phyloP scores from a whole-genome alignment of 768 basidiomycete species.

The Tricholoma sp. region DNA sequence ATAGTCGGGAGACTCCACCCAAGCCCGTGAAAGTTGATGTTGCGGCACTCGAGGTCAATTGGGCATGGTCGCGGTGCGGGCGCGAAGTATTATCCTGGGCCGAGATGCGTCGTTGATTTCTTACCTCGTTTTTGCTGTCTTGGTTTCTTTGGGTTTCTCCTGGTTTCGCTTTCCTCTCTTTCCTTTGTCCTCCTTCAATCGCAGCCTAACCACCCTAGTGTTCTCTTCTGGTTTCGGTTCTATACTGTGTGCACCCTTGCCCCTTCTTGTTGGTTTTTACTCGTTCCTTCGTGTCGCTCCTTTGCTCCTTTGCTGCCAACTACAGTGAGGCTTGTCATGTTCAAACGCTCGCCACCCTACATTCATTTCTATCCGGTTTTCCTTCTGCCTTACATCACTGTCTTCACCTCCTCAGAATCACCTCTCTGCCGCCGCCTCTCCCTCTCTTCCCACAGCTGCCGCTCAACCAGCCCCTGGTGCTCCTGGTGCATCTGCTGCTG shows the following conservation, averaged over 20 bases:
- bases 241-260: neutral
- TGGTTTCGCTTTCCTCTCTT: neutral
- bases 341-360: neutral
- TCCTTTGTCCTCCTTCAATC: neutral
- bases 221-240: neutral
- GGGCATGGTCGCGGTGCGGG: neutral
- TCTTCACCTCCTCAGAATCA: neutral
- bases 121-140: neutral
- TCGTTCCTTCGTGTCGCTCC: neutral
- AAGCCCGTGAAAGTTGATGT: neutral
- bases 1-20: slow-evolving; percentile 39
- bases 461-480: neutral
- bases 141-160: neutral
- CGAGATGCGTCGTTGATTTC: slow-evolving; percentile 5
- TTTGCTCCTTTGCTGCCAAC: neutral
- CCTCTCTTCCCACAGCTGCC: neutral
- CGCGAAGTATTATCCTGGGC: neutral
- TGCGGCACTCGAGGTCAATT: slow-evolving; percentile 4
- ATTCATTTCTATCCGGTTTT: neutral
- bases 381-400: no score
- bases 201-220: no score
- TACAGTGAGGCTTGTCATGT: no score
- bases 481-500: neutral
- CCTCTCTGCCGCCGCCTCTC: neutral
- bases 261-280: no score